phyloP scores from a whole-genome alignment of 2,329 filamentous ascomycete species.

The Fusarium sp. region DNA sequence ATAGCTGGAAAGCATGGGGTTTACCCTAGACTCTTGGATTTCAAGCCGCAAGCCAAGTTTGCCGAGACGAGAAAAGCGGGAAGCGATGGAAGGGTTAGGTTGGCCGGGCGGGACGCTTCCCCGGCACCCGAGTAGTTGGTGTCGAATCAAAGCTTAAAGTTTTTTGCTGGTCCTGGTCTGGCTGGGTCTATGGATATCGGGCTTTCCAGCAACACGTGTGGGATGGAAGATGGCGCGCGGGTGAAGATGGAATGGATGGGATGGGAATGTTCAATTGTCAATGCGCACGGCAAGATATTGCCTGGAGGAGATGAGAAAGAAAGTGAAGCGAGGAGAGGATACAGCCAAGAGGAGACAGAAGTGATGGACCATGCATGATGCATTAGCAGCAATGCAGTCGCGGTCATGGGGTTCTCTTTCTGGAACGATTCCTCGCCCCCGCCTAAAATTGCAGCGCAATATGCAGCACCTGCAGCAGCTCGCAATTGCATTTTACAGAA shows the following conservation, averaged over 20 bases:
- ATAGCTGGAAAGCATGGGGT: not conserved
- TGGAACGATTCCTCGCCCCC: conserved; percentile 30
- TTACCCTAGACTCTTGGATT: conserved; percentile 20
- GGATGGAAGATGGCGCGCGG: not conserved
- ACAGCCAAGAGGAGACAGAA: conserved; percentile 23
- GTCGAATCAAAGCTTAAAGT: conserved; percentile 34
- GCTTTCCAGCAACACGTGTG: conserved; percentile 1
- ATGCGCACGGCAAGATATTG: not conserved
- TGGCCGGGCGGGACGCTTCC: conserved; percentile 35
- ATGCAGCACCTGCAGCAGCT: not conserved
- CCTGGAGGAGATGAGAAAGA: not conserved
- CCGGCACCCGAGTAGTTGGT: conserved; percentile 39
- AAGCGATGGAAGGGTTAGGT: too few species aligned
- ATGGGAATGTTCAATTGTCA: too few species aligned
- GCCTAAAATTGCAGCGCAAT: conserved; percentile 2
- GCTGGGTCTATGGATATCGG: not conserved
- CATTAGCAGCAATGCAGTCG: conserved; percentile 27
- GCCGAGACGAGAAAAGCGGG: conserved; percentile 22
- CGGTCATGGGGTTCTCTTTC: conserved; percentile 41
- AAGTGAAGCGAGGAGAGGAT: conserved; percentile 1
- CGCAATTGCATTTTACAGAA: too few species aligned
- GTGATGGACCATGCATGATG: conserved; percentile 37
- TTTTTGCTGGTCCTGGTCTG: not conserved
- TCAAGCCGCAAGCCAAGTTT: not conserved
- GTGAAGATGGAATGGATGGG: conserved; percentile 6